These are phyloP conservation scores for Sarocladiaceae sp. DNA, from an alignment of 2,329 filamentous ascomycete genomes.

Conservation along the genomic window DNA sequence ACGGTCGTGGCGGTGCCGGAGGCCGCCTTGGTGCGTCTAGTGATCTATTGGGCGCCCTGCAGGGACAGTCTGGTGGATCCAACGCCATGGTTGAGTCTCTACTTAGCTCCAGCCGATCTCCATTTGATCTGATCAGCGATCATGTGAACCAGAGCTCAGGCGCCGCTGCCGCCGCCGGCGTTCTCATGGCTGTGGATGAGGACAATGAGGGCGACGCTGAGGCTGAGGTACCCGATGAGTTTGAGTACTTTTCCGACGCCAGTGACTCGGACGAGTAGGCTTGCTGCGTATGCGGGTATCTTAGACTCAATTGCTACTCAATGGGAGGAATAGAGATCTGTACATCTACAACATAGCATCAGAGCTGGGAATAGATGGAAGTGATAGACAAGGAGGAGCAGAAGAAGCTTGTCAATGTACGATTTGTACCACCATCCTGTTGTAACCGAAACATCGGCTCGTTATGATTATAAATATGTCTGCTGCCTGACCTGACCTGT, in stretches of 20 bases:
- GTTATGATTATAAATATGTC: too few relatives aligned
- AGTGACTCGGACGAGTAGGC: constrained; percentile 40
- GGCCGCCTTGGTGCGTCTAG: constrained; percentile 12
- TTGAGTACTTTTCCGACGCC: constrained; percentile 70
- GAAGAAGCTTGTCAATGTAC: background rate
- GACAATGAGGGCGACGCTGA: constrained; percentile 69
- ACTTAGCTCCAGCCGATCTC: constrained; percentile 26
- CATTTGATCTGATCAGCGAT: constrained; percentile 23
- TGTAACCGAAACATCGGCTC: too few relatives aligned
- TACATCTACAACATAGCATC: background rate
- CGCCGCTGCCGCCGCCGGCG: constrained; percentile 68
- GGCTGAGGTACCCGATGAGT: constrained; percentile 62
- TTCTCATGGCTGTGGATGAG: constrained; percentile 83
- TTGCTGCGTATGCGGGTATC: constrained; percentile 22
- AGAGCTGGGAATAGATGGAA: background rate
- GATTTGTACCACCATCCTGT: constrained; percentile 1
- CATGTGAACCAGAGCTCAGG: constrained; percentile 31
- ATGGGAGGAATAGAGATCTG: background rate
- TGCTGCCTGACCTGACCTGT: too few relatives aligned
- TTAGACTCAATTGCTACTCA: background rate
- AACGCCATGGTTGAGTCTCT: constrained; percentile 35
- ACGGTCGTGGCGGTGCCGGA: constrained; percentile 19
- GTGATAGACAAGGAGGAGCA: background rate
- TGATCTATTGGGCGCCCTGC: constrained; percentile 24
- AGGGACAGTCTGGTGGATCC: constrained; percentile 21